These are phyloP conservation scores for Gaertneriomyces semiglobifer DNA, from an alignment of 192 early-diverging fungal genomes.

Conservation along the genomic window DNA sequence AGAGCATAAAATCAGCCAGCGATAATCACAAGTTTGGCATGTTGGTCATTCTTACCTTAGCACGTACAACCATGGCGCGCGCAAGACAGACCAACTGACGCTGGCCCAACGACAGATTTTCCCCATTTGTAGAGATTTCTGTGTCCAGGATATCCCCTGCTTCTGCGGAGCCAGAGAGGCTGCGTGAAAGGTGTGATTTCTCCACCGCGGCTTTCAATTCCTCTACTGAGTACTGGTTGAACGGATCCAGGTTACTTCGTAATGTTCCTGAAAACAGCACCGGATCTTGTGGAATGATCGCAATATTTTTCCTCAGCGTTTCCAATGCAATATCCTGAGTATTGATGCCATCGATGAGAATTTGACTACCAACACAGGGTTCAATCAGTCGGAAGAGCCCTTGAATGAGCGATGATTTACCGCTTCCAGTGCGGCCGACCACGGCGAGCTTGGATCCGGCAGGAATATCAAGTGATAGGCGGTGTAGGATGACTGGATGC, in stretches of 20 bases:
- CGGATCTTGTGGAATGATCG: slow-evolving; percentile 60
- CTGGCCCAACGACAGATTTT: slow-evolving; percentile 83
- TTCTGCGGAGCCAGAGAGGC: slow-evolving; percentile 13
- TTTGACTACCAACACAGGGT: slow-evolving; percentile 45
- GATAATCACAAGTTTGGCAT: background rate
- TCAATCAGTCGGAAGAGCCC: slow-evolving; percentile 43
- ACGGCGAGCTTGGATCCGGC: slow-evolving; percentile 50
- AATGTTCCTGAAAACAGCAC: slow-evolving; percentile 49
- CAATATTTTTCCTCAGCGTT: slow-evolving; percentile 30
- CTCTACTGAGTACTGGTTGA: slow-evolving; percentile 39
- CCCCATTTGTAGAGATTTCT: slow-evolving; percentile 69
- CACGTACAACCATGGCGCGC: slow-evolving; percentile 48
- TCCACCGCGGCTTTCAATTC: slow-evolving; percentile 45
- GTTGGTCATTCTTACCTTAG: slow-evolving; percentile 13
- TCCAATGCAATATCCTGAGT: slow-evolving; percentile 40
- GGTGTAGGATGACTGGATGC: slow-evolving; percentile 47
- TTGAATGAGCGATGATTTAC: slow-evolving; percentile 46
- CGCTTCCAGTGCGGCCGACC: slow-evolving; percentile 51
- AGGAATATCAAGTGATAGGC: slow-evolving; percentile 36
- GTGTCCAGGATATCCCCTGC: slow-evolving; percentile 60
- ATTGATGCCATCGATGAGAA: slow-evolving; percentile 69
- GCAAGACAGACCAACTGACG: slow-evolving; percentile 56
- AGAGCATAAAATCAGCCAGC: too few species aligned
- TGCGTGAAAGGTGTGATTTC: slow-evolving; percentile 33
- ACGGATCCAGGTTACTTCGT: slow-evolving; percentile 66